These are phyloP conservation scores for Malus asiatica DNA, from an alignment of 306 rosid genomes.

Conservation along the genomic window DNA sequence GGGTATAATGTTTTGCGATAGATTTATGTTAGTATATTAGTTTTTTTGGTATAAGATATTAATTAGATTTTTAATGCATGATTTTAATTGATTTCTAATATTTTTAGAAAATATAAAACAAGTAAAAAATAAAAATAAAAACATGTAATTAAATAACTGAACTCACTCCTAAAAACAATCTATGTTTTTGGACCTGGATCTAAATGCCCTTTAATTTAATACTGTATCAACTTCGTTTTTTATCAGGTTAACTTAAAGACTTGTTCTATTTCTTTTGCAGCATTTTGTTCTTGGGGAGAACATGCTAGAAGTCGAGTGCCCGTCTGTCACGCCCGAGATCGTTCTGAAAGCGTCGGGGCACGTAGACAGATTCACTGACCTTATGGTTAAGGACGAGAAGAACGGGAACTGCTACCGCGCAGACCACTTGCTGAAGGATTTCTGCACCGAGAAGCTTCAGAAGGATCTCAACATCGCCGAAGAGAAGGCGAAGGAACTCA, in stretches of 20 bases:
- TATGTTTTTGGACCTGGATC: no score
- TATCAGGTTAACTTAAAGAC: not conserved
- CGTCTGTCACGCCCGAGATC: conserved; percentile 84
- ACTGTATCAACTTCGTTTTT: no score
- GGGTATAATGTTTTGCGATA: no score
- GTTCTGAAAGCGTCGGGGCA: conserved; percentile 91
- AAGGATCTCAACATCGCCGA: conserved; percentile 62
- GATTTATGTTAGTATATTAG: no score
- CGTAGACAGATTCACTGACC: conserved; percentile 87
- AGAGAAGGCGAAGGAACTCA: conserved; percentile 58
- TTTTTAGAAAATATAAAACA: no score
- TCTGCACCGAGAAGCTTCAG: conserved; percentile 74
- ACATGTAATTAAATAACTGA: no score
- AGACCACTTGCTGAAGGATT: conserved; percentile 84
- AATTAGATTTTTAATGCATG: no score
- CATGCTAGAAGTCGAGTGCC: conserved; percentile 96
- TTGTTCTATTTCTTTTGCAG: conserved; percentile 20
- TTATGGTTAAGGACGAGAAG: conserved; percentile 87
- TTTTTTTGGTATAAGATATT: no score
- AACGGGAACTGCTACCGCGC: conserved; percentile 81
- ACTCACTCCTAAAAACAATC: no score
- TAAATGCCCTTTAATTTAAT: no score
- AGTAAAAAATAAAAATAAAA: no score
- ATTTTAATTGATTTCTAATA: no score
- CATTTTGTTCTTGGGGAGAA: conserved; percentile 92